A percentile compares a stretch with the other conserved stretches of the same genome.
Evolutionary conservation across 768 basidiomycete species (phyloP).

Genomic region (Naganishia kalamii): DNA sequence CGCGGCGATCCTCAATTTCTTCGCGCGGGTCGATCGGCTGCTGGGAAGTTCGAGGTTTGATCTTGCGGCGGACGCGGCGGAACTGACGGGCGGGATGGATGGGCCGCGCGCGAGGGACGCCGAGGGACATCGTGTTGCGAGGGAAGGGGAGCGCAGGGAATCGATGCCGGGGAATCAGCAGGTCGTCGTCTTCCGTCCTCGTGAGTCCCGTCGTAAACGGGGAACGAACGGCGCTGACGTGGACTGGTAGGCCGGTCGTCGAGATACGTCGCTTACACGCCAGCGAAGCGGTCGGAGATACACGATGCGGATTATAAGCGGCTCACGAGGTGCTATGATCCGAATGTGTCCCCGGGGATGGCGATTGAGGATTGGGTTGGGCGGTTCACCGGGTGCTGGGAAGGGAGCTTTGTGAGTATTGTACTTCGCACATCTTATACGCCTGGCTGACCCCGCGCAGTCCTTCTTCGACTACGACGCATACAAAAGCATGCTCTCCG

Average conservation of each 20-base stretch:
- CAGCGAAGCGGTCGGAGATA: slow-evolving; percentile 27
- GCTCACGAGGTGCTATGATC: slow-evolving; percentile 42
- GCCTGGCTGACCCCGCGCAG: slow-evolving; percentile 5
- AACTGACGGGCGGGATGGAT: slow-evolving; percentile 22
- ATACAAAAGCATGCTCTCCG: slow-evolving; percentile 52
- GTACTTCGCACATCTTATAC: no score
- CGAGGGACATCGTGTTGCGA: background rate
- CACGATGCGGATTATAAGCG: slow-evolving; percentile 47
- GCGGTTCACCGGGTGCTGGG: slow-evolving; percentile 41
- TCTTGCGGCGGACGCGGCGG: slow-evolving; percentile 27
- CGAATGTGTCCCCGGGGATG: slow-evolving; percentile 38
- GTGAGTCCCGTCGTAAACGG: slow-evolving; percentile 11
- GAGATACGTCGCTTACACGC: slow-evolving; percentile 21
- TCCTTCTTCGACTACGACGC: slow-evolving; percentile 71
- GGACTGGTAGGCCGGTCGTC: background rate
- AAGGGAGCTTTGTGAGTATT: slow-evolving; percentile 38
- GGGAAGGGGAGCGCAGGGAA: background rate
- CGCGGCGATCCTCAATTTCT: slow-evolving; percentile 48
- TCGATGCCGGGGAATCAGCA: background rate
- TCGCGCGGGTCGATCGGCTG: slow-evolving; percentile 24
- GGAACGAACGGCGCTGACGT: slow-evolving; percentile 9
- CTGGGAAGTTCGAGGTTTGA: background rate
- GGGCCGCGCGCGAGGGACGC: slow-evolving; percentile 1
- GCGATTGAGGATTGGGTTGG: slow-evolving; percentile 33
- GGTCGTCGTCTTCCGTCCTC: slow-evolving; percentile 13